Percentiles rank a stretch among this genome's conserved stretches.
Conservation (phyloP, 345 rosid species). For the Conringia planisiliqua region DNA sequence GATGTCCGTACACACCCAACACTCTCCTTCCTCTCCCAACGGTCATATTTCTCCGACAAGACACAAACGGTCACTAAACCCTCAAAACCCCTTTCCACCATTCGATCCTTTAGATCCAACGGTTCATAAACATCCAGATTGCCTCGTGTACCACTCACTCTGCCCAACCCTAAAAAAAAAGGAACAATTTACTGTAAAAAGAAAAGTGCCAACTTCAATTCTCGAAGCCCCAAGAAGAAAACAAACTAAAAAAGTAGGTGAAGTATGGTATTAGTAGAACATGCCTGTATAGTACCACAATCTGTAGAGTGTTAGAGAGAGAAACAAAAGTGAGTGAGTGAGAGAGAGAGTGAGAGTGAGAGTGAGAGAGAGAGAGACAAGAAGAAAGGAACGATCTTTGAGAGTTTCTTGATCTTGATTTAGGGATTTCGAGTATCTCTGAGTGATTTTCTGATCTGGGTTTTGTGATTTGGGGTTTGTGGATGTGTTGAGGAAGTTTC, state of each 20-base stretch:
- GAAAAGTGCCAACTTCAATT: slow-evolving; percentile 36
- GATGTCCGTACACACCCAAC: slow-evolving; percentile 52
- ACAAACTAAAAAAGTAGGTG: slow-evolving; percentile 25
- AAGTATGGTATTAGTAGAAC: slow-evolving; percentile 33
- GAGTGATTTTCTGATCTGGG: slow-evolving; percentile 16
- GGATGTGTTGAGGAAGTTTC: slow-evolving; percentile 10
- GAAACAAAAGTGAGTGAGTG: slow-evolving; percentile 22
- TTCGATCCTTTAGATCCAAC: slow-evolving; percentile 54
- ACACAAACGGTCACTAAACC: slow-evolving; percentile 75
- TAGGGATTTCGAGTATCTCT: not conserved
- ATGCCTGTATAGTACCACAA: slow-evolving; percentile 26
- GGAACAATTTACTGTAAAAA: slow-evolving; percentile 19
- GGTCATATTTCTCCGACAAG: slow-evolving; percentile 94
- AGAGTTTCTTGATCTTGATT: not conserved
- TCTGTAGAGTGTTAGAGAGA: slow-evolving; percentile 37
- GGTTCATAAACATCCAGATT: slow-evolving; percentile 30
- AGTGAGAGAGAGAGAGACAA: not conserved
- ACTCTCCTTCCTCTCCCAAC: slow-evolving; percentile 54
- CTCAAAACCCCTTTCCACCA: slow-evolving; percentile 31
- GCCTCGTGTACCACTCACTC: slow-evolving; percentile 43
- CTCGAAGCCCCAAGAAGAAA: slow-evolving; percentile 43
- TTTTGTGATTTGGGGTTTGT: slow-evolving; percentile 1
- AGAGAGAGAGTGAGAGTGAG: not conserved
- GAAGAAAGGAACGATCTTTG: not conserved
- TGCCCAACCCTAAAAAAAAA: slow-evolving; percentile 23